phyloP scores from a whole-genome alignment of 148 eudicot species.

The Rhododendron kiyosumense region DNA sequence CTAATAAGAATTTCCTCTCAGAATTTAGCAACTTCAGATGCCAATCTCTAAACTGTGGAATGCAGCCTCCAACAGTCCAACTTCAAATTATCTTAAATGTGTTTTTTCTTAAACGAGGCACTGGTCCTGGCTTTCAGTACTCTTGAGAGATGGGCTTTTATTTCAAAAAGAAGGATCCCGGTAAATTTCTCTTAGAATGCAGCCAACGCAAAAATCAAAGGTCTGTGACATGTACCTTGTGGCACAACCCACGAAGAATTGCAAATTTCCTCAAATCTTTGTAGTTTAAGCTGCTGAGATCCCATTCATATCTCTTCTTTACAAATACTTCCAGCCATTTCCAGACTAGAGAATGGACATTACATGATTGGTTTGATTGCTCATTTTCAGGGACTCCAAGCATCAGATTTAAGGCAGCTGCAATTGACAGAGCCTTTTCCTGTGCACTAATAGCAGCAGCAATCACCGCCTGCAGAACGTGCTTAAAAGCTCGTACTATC shows the following conservation, averaged over 20 bases:
- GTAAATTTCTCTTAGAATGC: background rate
- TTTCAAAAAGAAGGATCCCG: background rate
- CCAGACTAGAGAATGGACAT: conserved; percentile 60
- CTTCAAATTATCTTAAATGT: background rate
- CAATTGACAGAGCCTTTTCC: conserved; percentile 67
- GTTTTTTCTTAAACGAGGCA: background rate
- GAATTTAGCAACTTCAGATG: background rate
- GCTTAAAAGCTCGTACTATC: conserved; percentile 99
- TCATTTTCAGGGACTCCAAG: conserved; percentile 60
- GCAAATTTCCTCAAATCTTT: conserved; percentile 91
- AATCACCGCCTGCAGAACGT: conserved; percentile 91
- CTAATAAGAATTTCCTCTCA: background rate
- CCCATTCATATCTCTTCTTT: conserved; percentile 86
- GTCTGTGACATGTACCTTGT: conserved; percentile 56
- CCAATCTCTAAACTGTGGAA: background rate
- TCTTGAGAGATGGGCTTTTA: background rate
- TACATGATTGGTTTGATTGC: conserved; percentile 29
- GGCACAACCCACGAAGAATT: conserved; percentile 92
- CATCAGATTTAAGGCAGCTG: conserved; percentile 86
- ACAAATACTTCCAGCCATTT: conserved; percentile 86
- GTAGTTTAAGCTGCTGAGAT: conserved; percentile 63
- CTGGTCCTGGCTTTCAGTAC: background rate
- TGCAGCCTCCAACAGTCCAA: background rate
- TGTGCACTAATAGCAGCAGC: conserved; percentile 55
- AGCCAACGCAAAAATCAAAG: background rate